Evolutionary conservation across 192 early-diverging fungal species (phyloP), one percentile per base, ranked within the genome.

Genomic region (Coemansia sp.): DNA sequence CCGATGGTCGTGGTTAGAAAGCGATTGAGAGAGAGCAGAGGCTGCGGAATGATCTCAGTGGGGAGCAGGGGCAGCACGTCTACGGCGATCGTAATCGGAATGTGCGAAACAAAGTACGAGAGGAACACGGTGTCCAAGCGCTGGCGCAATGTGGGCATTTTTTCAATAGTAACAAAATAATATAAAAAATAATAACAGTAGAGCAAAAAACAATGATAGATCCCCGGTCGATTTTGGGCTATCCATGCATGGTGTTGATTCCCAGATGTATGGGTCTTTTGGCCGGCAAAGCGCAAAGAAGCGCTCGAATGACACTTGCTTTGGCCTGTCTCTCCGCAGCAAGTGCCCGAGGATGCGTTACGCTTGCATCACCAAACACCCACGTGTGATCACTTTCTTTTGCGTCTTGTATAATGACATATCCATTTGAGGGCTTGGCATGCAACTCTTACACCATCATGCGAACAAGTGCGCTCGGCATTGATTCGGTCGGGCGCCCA

Each of bases 101-200:
- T 93, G 57, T 93, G 91, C 14, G 83, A 73, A 1, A 64, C 69
- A 82, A 91, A 90, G 79, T 88, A 93, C 2, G 72, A 58, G 25
- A 90, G 74, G 69, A 81, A 90, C 40, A 87, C 59, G 12, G 83
- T 49, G 55, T 93, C 90, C 26, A 89, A 71, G 9, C 72, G 17
- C 9, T 60, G 21, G 6, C 58, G 58, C 9, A 52, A 48, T 60
- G 80, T 9, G 0, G n/a, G n/a, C 11, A 34, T 55, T 23, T 34
- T 34, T 34, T 8, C 47, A 48, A 17, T 48, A 20, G 15, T 48
- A 19, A 19, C 19, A 48, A 19, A 1, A 15, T 48, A 48, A 21
- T 17, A 6, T 47, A 3, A 9, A n/a, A 15, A 48, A 8, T 19
- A 48, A 8, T 19, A 20, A 19, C 19, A 20, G 19, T n/a, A 8